Conservation (phyloP, 306 rosid genomes). For the Canavalia gladiata region DNA sequence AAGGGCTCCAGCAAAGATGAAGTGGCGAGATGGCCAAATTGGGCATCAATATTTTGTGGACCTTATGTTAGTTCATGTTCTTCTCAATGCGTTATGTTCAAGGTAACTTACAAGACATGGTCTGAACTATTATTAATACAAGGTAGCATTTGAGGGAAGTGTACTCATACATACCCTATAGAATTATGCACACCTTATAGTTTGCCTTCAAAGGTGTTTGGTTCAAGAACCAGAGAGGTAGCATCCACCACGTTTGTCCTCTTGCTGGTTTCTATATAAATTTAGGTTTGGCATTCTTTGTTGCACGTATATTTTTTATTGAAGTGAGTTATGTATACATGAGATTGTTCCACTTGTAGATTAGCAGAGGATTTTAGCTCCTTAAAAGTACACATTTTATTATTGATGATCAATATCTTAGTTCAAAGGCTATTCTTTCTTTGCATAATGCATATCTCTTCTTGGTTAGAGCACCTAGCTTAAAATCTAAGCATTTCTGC, state of each 20-base stretch:
- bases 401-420: constrained; percentile 28
- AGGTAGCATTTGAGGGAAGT: background rate
- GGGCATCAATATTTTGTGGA: constrained; percentile 97
- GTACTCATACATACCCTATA: background rate
- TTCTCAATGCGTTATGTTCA: constrained; percentile 79
- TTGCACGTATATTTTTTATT: constrained; percentile 49
- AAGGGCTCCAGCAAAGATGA: constrained; percentile 79
- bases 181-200: constrained; percentile 2
- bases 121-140: background rate
- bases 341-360: constrained; percentile 56
- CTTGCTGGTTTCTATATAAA: background rate
- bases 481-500: background rate
- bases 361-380: constrained; percentile 42
- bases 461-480: background rate
- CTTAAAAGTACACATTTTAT: constrained; percentile 21
- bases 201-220: constrained; percentile 18
- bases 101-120: constrained; percentile 43
- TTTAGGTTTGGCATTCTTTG: constrained; percentile 57
- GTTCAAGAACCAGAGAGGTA: constrained; percentile 36
- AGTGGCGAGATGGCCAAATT: constrained; percentile 89
- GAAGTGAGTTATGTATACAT: constrained; percentile 33
- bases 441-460: background rate
- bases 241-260: constrained; percentile 9
- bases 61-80: constrained; percentile 89
- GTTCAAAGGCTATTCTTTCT: constrained; percentile 38